Evolutionary conservation across 495 filamentous ascomycete genomes (phyloP).

Genomic region (Staphylotrichum longicolle): DNA sequence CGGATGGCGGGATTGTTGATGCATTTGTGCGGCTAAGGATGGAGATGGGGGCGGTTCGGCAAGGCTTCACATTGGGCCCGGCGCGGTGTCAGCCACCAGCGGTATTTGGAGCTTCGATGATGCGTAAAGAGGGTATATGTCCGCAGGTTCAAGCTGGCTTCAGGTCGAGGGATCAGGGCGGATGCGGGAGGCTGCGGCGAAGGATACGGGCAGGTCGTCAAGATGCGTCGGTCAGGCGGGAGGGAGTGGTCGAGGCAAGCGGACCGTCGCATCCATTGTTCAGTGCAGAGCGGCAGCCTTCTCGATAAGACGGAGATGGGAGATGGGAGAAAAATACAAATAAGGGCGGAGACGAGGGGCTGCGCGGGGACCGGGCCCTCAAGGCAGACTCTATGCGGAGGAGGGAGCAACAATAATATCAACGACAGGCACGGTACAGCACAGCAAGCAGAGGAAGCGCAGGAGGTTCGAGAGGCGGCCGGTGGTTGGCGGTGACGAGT

Average conservation of each 20-base stretch:
- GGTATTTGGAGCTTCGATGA: not conserved
- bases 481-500: slow-evolving; percentile 36
- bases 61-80: slow-evolving; percentile 28
- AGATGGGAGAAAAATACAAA: slow-evolving; percentile 1
- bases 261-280: slow-evolving; percentile 34
- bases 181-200: not conserved
- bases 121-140: not conserved
- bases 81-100: slow-evolving; percentile 7
- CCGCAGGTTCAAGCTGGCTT: not conserved
- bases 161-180: not conserved
- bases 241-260: slow-evolving; percentile 20
- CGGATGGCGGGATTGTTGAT: slow-evolving; percentile 77
- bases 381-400: slow-evolving; percentile 24
- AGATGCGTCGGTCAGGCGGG: slow-evolving; percentile 15
- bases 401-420: slow-evolving; percentile 5
- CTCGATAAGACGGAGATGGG: not conserved
- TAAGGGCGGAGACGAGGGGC: slow-evolving; percentile 10
- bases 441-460: not conserved
- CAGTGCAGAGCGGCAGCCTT: slow-evolving; percentile 13
- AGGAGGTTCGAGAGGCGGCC: not conserved
- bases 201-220: not conserved
- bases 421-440: too few relatives aligned
- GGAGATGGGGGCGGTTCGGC: slow-evolving; percentile 8
- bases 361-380: slow-evolving; percentile 13
- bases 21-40: slow-evolving; percentile 54